Percentiles rank a stretch among this genome's conserved stretches.
phyloP scores from a whole-genome alignment of 2,329 filamentous ascomycete genomes.

The Sporothrix phasma region DNA sequence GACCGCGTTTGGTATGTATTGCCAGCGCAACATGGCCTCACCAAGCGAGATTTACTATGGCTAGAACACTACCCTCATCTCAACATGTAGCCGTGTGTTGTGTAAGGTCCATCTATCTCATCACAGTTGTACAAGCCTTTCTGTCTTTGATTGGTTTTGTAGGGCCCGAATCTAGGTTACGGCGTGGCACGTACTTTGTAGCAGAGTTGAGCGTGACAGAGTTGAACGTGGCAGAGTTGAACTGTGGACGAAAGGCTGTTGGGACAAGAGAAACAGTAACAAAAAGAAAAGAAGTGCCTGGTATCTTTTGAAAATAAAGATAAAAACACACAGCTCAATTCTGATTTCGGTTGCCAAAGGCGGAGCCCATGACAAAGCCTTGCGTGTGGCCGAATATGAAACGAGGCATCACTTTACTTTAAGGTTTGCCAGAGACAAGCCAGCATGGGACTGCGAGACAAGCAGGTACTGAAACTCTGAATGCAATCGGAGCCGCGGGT shows the following conservation, averaged over 20 bases:
- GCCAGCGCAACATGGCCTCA: neutral
- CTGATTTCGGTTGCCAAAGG: neutral
- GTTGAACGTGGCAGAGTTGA: neutral
- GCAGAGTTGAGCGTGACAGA: neutral
- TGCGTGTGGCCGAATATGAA: conserved; percentile 7
- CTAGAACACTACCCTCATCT: neutral
- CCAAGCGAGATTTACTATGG: neutral
- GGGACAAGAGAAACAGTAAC: neutral
- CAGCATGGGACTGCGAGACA: neutral
- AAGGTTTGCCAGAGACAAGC: conserved; percentile 1
- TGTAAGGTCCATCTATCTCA: conserved; percentile 1
- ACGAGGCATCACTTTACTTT: neutral
- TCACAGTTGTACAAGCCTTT: conserved; percentile 9
- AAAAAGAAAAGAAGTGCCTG: neutral
- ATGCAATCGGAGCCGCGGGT: conserved; percentile 5
- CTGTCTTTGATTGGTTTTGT: neutral
- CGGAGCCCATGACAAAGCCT: conserved; percentile 6
- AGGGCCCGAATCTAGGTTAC: neutral
- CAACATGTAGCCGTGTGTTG: neutral
- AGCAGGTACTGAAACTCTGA: neutral
- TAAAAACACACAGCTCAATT: no score
- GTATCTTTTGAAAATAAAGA: no score
- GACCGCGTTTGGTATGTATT: neutral
- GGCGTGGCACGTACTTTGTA: neutral
- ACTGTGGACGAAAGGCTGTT: neutral